Percentiles rank a stretch among this genome's conserved stretches.
Evolutionary conservation across 75 land plant genomes (phyloP).

Genomic region (Selaginella tamariscina): DNA sequence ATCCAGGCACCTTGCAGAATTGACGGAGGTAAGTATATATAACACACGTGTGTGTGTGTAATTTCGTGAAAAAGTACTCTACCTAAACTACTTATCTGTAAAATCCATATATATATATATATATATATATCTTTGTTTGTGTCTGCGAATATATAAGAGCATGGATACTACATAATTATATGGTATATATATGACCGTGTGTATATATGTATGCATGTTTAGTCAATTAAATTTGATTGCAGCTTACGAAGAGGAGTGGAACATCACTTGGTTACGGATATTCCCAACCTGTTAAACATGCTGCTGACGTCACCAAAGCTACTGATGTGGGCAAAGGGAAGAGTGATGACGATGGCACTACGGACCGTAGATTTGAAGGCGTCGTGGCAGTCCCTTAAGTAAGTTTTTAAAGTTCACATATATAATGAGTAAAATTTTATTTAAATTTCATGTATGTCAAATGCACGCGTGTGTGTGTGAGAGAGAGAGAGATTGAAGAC

Average conservation of each 20-base stretch:
- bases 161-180: not conserved
- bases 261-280: slow-evolving; percentile 92
- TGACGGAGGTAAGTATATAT: slow-evolving; percentile 61
- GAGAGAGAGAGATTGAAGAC: too few relatives aligned
- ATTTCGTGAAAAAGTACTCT: not conserved
- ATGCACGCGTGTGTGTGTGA: too few relatives aligned
- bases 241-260: slow-evolving; percentile 79
- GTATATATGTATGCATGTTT: not conserved
- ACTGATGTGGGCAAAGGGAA: not conserved
- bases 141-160: not conserved
- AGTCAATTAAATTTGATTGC: slow-evolving; percentile 17
- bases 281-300: slow-evolving; percentile 28
- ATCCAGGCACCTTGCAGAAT: slow-evolving; percentile 77
- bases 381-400: slow-evolving; percentile 21
- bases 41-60: not conserved
- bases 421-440: too few relatives aligned
- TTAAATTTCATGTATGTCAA: too few relatives aligned
- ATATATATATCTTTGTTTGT: not conserved
- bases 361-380: slow-evolving; percentile 12
- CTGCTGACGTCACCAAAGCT: slow-evolving; percentile 42
- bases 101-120: not conserved
- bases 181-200: too few relatives aligned
- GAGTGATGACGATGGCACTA: slow-evolving; percentile 18
- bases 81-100: not conserved
- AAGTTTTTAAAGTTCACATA: not conserved